phyloP scores from a whole-genome alignment of 2,329 filamentous ascomycete species.

The Calonectria pseudoreteaudii region DNA sequence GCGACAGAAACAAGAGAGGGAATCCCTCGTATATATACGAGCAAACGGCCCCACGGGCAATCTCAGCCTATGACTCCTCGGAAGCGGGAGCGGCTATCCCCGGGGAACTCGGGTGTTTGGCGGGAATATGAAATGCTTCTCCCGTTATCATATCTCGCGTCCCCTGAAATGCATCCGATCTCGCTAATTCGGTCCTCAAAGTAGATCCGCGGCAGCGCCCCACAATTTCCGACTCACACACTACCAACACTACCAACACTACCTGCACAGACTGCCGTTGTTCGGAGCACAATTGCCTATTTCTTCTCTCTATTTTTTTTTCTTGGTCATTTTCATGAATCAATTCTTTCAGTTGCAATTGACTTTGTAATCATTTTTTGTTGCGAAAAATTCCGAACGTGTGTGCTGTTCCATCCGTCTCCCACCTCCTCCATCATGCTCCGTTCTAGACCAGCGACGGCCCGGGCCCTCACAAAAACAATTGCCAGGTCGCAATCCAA shows the following conservation, averaged over 20 bases:
- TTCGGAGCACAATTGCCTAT: not conserved
- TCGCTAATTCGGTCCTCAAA: not conserved
- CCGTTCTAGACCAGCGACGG: not conserved
- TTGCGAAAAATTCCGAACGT: not conserved
- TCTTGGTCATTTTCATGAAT: not conserved
- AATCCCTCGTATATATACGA: not conserved
- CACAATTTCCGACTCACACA: not conserved
- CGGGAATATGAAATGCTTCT: not conserved
- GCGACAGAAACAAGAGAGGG: not conserved
- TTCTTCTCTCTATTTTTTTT: not conserved
- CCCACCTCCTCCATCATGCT: not conserved
- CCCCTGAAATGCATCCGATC: not conserved
- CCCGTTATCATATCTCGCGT: not conserved
- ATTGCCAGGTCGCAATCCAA: not conserved
- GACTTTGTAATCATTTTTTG: not conserved
- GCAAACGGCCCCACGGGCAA: not conserved
- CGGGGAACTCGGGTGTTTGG: not conserved
- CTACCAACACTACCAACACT: no score
- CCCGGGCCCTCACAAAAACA: not conserved
- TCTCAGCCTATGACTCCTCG: not conserved
- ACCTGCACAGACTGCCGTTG: not conserved
- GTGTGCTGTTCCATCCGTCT: not conserved
- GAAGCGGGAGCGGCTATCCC: not conserved
- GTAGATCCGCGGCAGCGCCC: not conserved
- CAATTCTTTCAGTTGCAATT: not conserved